phyloP scores from a whole-genome alignment of 2,329 filamentous ascomycete species.

The Exophiala oligosperma region DNA sequence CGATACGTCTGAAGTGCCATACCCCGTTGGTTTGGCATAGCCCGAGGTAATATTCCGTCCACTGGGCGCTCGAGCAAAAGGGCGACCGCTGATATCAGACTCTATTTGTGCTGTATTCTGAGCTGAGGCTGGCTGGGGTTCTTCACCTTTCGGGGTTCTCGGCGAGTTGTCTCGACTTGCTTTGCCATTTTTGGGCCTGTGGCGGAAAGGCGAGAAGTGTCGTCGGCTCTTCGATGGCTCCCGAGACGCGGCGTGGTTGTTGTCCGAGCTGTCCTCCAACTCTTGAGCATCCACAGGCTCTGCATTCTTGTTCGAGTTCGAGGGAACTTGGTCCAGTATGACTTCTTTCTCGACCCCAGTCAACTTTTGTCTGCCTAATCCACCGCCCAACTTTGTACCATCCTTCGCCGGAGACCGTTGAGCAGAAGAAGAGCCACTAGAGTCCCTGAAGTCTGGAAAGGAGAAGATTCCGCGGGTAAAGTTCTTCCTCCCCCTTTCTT shows the following conservation, averaged over 20 bases:
- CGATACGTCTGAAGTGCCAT: constrained; percentile 12
- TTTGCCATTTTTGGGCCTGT: constrained; percentile 33
- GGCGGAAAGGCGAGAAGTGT: constrained; percentile 35
- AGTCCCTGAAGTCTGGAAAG: constrained; percentile 24
- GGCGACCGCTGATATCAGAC: constrained; percentile 48
- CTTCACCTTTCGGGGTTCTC: constrained; percentile 1
- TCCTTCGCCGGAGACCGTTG: constrained; percentile 1
- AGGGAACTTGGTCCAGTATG: constrained; percentile 16
- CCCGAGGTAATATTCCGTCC: constrained; percentile 21
- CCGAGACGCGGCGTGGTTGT: constrained; percentile 15
- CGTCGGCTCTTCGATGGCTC: constrained; percentile 31
- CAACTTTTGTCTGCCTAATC: neutral
- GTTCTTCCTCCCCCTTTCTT: constrained; percentile 14
- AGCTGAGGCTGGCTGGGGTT: neutral
- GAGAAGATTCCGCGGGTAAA: constrained; percentile 22
- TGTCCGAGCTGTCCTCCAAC: constrained; percentile 17
- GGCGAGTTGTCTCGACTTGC: constrained; percentile 32
- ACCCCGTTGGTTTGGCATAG: constrained; percentile 4
- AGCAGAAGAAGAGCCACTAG: neutral
- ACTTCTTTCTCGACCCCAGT: constrained; percentile 14
- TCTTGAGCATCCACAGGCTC: constrained; percentile 25
- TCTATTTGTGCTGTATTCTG: constrained; percentile 2
- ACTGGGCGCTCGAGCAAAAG: constrained; percentile 47
- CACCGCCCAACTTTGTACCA: neutral
- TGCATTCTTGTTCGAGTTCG: neutral